A percentile compares a stretch with the other conserved stretches of the same genome.
phyloP scores from a whole-genome alignment of 345 rosid genomes.

The Salix udensis region DNA sequence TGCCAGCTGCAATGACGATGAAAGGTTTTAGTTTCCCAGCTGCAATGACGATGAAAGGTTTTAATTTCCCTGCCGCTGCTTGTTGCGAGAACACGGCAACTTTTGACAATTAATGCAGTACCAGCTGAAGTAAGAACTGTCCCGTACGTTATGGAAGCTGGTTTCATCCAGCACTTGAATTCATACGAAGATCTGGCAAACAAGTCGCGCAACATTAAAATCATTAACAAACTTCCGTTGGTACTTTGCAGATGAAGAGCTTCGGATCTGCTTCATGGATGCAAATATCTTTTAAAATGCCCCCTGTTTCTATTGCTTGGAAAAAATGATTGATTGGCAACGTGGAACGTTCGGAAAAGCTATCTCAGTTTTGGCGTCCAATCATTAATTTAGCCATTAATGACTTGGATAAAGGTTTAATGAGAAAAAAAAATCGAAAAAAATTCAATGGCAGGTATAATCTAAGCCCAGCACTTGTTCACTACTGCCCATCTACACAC shows the following conservation, averaged over 20 bases:
- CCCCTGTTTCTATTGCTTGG: too few relatives aligned
- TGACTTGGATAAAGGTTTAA: background rate
- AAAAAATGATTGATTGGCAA: too few relatives aligned
- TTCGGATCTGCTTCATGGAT: slow-evolving; percentile 75
- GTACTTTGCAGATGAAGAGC: slow-evolving; percentile 71
- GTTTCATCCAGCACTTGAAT: background rate
- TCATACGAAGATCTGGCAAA: background rate
- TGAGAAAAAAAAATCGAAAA: background rate
- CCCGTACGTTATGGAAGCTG: background rate
- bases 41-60: too few relatives aligned
- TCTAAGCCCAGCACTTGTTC: background rate
- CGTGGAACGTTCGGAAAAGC: too few relatives aligned
- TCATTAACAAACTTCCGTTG: background rate
- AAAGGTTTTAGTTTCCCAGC: too few relatives aligned
- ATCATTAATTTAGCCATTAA: background rate
- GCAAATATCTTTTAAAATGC: slow-evolving; percentile 21
- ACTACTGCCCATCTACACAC: background rate
- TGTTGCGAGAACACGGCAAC: background rate
- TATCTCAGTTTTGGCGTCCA: too few relatives aligned
- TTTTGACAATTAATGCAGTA: too few relatives aligned
- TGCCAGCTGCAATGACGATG: too few relatives aligned
- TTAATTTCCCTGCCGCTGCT: too few relatives aligned
- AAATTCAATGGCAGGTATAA: background rate
- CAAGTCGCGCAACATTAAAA: background rate
- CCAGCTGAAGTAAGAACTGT: background rate